Percentiles rank a stretch among this genome's conserved stretches.
Evolutionary conservation across 1,284 basidiomycete genomes (phyloP).

Genomic region (Ganoderma multipileum): DNA sequence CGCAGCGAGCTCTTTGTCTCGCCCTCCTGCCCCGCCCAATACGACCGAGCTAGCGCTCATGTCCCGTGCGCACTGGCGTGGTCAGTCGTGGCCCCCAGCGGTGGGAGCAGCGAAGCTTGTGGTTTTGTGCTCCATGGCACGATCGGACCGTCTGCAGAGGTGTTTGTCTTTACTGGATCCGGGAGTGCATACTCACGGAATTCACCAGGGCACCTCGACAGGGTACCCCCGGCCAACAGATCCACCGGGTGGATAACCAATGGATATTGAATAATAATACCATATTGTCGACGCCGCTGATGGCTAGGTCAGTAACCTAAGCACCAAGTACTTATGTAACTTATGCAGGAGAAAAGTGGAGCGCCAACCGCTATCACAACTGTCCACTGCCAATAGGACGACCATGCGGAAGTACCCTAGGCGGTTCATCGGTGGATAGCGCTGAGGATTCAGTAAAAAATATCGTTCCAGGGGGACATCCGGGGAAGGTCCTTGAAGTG

Average conservation of each 20-base stretch:
- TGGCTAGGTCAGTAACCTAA: neutral
- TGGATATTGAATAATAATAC: too few species aligned
- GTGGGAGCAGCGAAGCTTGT: neutral
- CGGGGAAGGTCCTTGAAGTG: neutral
- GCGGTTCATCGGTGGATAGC: neutral
- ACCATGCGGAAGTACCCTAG: neutral
- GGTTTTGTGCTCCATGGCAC: neutral
- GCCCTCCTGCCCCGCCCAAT: neutral
- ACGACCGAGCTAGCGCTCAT: neutral
- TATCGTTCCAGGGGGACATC: neutral
- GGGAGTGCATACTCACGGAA: neutral
- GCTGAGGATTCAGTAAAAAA: neutral
- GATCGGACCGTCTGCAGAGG: neutral
- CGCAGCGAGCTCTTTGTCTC: slow-evolving; percentile 9
- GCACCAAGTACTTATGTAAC: neutral
- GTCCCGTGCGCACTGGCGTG: slow-evolving; percentile 1
- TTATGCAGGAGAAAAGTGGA: too few species aligned
- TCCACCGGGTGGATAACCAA: neutral
- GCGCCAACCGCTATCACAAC: neutral
- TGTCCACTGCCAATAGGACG: neutral
- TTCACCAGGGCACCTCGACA: too few species aligned
- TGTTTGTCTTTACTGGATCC: neutral
- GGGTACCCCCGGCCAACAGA: neutral
- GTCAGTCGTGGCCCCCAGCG: neutral
- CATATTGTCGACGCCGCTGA: neutral